Evolutionary conservation across 495 filamentous ascomycete genomes (phyloP).

Genomic region (Hypoxylon perforatum): DNA sequence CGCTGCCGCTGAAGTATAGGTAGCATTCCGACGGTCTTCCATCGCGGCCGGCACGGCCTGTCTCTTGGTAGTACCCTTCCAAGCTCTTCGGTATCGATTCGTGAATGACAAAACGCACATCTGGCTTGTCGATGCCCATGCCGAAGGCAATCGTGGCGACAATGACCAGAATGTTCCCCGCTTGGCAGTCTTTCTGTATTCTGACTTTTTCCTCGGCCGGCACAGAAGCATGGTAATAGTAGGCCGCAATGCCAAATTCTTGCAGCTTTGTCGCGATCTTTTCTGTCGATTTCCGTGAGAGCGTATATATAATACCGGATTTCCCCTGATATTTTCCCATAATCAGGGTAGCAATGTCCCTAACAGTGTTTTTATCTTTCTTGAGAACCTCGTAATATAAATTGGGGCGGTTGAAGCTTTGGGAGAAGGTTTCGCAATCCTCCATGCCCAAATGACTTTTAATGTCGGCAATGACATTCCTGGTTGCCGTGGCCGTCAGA

Average conservation of each 20-base stretch:
- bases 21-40: slow-evolving; percentile 88
- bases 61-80: slow-evolving; percentile 98
- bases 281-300: slow-evolving; percentile 87
- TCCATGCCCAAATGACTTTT: slow-evolving; percentile 86
- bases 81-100: slow-evolving; percentile 90
- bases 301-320: slow-evolving; percentile 93
- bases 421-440: slow-evolving; percentile 78
- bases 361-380: slow-evolving; percentile 65
- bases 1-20: slow-evolving; percentile 83
- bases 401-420: slow-evolving; percentile 96
- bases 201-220: slow-evolving; percentile 67
- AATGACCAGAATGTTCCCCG: slow-evolving; percentile 81
- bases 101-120: slow-evolving; percentile 96
- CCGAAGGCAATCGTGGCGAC: slow-evolving; percentile 98
- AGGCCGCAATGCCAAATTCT: slow-evolving; percentile 72
- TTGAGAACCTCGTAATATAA: slow-evolving; percentile 82
- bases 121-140: slow-evolving; percentile 98
- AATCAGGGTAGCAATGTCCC: slow-evolving; percentile 78
- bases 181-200: slow-evolving; percentile 85
- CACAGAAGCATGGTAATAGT: slow-evolving; percentile 88
- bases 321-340: slow-evolving; percentile 70
- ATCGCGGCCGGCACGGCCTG: slow-evolving; percentile 92
- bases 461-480: slow-evolving; percentile 89
- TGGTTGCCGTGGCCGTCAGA: slow-evolving; percentile 91
- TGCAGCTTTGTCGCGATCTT: slow-evolving; percentile 75